These are phyloP conservation scores for Pythium rishiriense DNA, from an alignment of 352 stramenopile genomes.

Conservation along the genomic window DNA sequence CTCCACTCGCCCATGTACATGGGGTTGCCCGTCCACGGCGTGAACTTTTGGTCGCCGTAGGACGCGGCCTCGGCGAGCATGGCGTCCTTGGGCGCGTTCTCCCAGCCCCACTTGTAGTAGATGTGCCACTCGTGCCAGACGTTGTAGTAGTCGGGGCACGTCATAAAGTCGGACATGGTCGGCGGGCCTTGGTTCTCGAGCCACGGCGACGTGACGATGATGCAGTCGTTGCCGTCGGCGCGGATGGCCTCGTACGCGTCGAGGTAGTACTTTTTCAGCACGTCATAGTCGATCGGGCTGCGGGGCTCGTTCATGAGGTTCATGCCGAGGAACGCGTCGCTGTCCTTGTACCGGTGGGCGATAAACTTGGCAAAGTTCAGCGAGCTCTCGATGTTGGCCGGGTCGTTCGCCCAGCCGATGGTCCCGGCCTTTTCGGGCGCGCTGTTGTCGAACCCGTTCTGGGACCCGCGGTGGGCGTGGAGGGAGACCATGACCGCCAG, in stretches of 20 bases:
- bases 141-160: conserved; percentile 39
- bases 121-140: conserved; percentile 62
- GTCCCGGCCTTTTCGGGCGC: conserved; percentile 31
- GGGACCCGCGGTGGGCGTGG: conserved; percentile 65
- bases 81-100: conserved; percentile 18
- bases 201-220: conserved; percentile 49
- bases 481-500: conserved; percentile 78
- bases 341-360: conserved; percentile 44
- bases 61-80: conserved; percentile 18
- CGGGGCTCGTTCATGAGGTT: conserved; percentile 79
- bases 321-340: conserved; percentile 57
- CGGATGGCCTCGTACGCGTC: conserved; percentile 55
- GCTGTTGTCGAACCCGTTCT: conserved; percentile 80
- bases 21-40: conserved; percentile 32
- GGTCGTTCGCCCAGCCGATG: conserved; percentile 38
- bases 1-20: conserved; percentile 65
- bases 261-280: conserved; percentile 52
- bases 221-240: conserved; percentile 49
- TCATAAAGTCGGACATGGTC: conserved; percentile 38
- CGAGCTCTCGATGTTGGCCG: conserved; percentile 60
- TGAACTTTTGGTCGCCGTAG: conserved; percentile 23
- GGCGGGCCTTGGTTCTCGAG: conserved; percentile 43
- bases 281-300: conserved; percentile 35
- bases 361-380: conserved; percentile 51
- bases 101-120: conserved; percentile 58